Evolutionary conservation across 225 moss, liverwort and hornwort genomes (phyloP).

Genomic region (Polytrichum formosum): DNA sequence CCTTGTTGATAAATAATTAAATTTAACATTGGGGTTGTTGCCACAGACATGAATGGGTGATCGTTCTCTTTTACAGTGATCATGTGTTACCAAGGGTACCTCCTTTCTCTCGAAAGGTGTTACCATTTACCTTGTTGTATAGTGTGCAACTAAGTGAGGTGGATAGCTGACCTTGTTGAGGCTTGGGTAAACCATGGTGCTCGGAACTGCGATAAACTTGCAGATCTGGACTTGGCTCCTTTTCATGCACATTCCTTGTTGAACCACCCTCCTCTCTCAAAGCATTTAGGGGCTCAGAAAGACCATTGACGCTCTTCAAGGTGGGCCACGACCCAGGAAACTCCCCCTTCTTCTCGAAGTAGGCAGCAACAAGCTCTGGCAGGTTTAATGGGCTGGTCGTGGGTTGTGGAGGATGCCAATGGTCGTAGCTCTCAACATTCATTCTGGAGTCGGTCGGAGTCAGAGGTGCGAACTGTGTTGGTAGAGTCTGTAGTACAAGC

Average conservation of each 20-base stretch:
- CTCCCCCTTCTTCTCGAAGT: conserved; percentile 13
- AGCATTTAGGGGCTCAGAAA: not conserved
- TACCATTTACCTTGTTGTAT: too few species aligned
- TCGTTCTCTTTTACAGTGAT: too few species aligned
- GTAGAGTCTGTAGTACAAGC: conserved; percentile 10
- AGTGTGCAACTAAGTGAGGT: too few species aligned
- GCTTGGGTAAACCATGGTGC: conserved; percentile 11
- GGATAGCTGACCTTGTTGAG: conserved; percentile 25
- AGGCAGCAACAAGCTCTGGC: conserved; percentile 11
- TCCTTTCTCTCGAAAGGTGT: too few species aligned
- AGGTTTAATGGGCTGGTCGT: conserved; percentile 10
- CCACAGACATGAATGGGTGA: too few species aligned
- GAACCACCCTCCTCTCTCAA: conserved; percentile 8
- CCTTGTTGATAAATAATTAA: too few species aligned
- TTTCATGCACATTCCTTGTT: conserved; percentile 4
- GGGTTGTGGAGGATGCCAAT: not conserved
- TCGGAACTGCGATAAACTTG: conserved; percentile 25
- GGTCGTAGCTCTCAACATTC: not conserved
- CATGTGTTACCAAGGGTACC: too few species aligned
- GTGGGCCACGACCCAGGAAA: conserved; percentile 7
- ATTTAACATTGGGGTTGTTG: too few species aligned
- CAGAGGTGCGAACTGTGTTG: conserved; percentile 17
- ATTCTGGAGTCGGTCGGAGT: conserved; percentile 10
- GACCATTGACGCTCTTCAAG: conserved; percentile 6
- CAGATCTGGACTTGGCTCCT: not conserved